Evolutionary conservation across 2,329 filamentous ascomycete genomes (phyloP).

Genomic region (Pseudogymnoascus sp.): DNA sequence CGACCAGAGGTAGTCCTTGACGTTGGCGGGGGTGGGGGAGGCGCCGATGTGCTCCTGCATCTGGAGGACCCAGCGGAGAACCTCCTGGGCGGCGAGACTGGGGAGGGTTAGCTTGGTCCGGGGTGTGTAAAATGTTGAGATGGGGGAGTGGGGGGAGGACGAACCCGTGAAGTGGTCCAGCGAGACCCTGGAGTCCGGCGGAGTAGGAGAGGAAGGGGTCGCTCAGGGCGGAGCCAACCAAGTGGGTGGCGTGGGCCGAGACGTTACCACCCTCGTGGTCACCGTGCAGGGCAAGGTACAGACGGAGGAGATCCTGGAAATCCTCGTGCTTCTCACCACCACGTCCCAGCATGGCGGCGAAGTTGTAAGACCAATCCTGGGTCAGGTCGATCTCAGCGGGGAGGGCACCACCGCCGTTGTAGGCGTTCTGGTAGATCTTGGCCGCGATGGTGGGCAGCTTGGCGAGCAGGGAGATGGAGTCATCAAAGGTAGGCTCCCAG

Average conservation of each 20-base stretch:
- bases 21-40: slow-evolving; percentile 70
- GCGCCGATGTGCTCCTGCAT: slow-evolving; percentile 86
- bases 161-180: slow-evolving; percentile 80
- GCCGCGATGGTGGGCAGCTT: slow-evolving; percentile 96
- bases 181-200: slow-evolving; percentile 88
- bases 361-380: slow-evolving; percentile 99
- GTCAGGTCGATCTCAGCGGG: slow-evolving; percentile 68
- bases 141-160: slow-evolving; percentile 18
- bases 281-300: slow-evolving; percentile 93
- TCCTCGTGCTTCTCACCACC: slow-evolving; percentile 78
- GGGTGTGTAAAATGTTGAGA: slow-evolving; percentile 4
- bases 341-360: slow-evolving; percentile 91
- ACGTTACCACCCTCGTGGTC: slow-evolving; percentile 99
- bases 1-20: slow-evolving; percentile 84
- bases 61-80: slow-evolving; percentile 90
- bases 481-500: slow-evolving; percentile 97
- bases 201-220: slow-evolving; percentile 96
- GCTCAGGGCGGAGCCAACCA: slow-evolving; percentile 88
- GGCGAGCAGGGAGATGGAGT: slow-evolving; percentile 84
- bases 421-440: slow-evolving; percentile 92
- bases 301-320: slow-evolving; percentile 88
- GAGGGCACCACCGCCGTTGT: slow-evolving; percentile 65
- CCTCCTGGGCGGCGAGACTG: slow-evolving; percentile 82
- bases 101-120: slow-evolving; percentile 31
- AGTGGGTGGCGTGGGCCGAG: slow-evolving; percentile 87